These are phyloP conservation scores for Cordyceps cateniannulata DNA, from an alignment of 2,329 filamentous ascomycete species.

Conservation along the genomic window DNA sequence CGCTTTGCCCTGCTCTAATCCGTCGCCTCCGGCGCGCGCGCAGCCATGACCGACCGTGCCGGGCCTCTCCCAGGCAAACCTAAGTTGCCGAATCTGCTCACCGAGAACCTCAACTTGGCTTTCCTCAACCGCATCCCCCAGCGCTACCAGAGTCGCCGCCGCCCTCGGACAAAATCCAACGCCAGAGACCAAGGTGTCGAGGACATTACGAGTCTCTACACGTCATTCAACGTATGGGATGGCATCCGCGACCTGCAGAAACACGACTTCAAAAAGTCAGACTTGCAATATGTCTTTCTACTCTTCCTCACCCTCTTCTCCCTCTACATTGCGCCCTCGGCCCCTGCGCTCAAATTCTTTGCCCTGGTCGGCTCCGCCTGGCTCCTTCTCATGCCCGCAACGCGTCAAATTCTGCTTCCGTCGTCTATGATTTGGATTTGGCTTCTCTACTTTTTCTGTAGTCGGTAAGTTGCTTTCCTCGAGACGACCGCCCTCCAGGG, in stretches of 20 bases:
- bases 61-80: slow-evolving; percentile 33
- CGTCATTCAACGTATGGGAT: slow-evolving; percentile 73
- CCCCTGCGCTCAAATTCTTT: slow-evolving; percentile 70
- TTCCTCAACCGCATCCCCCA: slow-evolving; percentile 36
- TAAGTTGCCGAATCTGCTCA: slow-evolving; percentile 33
- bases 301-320: slow-evolving; percentile 73
- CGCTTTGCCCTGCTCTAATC: background rate
- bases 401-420: slow-evolving; percentile 85
- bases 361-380: slow-evolving; percentile 60
- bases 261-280: slow-evolving; percentile 75
- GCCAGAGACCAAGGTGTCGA: slow-evolving; percentile 31
- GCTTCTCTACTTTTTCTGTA: slow-evolving; percentile 86
- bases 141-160: slow-evolving; percentile 33
- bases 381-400: slow-evolving; percentile 73
- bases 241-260: slow-evolving; percentile 68
- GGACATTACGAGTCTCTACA: slow-evolving; percentile 70
- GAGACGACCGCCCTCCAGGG: background rate
- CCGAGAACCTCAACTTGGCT: slow-evolving; percentile 35
- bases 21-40: slow-evolving; percentile 8
- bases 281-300: slow-evolving; percentile 77
- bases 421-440: slow-evolving; percentile 80
- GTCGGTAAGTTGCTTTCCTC: slow-evolving; percentile 61
- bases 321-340: slow-evolving; percentile 74
- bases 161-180: slow-evolving; percentile 34
- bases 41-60: slow-evolving; percentile 33